phyloP scores from a whole-genome alignment of 31 red algal species.

The Odonthalia washingtoniensis region DNA sequence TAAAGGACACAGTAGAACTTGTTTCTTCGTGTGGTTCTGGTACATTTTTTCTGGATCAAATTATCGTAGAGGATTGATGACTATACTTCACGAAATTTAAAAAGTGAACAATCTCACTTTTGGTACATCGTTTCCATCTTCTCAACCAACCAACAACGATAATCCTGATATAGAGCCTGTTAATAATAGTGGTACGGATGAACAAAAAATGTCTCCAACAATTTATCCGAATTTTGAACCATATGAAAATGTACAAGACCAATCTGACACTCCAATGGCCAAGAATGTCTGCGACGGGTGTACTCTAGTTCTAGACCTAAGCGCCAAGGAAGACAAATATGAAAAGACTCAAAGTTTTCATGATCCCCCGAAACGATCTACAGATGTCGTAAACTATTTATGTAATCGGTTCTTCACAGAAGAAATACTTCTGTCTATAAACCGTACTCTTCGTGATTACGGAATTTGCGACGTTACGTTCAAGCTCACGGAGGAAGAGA shows the following conservation, averaged over 20 bases:
- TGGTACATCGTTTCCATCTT: not conserved
- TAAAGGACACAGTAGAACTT: not conserved
- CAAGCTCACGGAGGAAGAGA: constrained; percentile 4
- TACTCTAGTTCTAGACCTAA: not conserved
- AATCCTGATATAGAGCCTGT: not conserved
- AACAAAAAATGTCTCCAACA: not conserved
- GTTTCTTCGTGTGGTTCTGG: not conserved
- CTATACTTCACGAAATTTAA: not conserved
- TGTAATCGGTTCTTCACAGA: not conserved
- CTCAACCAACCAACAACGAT: not conserved
- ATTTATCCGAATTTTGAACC: no score
- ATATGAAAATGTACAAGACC: not conserved
- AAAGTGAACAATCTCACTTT: not conserved
- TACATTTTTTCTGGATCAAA: not conserved
- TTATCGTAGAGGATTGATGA: not conserved
- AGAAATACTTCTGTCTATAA: constrained; percentile 11
- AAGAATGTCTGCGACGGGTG: not conserved
- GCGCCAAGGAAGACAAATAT: not conserved
- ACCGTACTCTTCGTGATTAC: constrained; percentile 23
- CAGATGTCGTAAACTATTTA: not conserved
- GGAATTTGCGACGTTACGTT: constrained; percentile 1
- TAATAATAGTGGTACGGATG: no score
- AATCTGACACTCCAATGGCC: not conserved
- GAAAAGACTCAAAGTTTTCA: no score
- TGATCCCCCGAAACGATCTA: not conserved